Evolutionary conservation across 768 basidiomycete species (phyloP), one percentile per base, ranked within the genome.

Genomic region (Phlegmacium glaucopus): DNA sequence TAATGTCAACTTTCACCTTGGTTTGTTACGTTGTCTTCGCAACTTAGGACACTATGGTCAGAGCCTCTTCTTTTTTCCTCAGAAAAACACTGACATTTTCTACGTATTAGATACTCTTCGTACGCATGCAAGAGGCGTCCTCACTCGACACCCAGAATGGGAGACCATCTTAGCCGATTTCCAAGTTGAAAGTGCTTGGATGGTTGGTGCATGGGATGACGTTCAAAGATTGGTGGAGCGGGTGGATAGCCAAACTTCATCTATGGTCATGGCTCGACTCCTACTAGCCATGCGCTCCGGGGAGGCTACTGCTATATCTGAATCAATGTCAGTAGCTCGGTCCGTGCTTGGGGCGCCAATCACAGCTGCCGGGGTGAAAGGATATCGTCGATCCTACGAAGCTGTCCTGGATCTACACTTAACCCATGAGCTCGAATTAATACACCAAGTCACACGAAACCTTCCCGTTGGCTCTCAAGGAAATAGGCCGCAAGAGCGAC

Each of bases 21-120:
- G 96, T 11, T 76, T 99, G 9, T 66, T 97, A 52, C 81, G 91
- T 40, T 98, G 95, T 61, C 74, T 98, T 46, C 77, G 92, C 16
- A 96, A 97, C 61, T 75, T 99, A 9, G 96, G 96, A 8, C 96
- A 99, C 64, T 97, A 97, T 64, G 96, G 96, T 94, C 55, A 51
- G 85, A 68, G 22, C 42, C 15, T 17, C n/a, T 27, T 18, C 9
- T 34, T 45, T 17, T 48, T 18, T 10, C 26, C n/a, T 12, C 39
- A 49, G 35, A 16, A 28, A 43, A 38, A 41, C 17, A 26, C 36
- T 41, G 35, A 54, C 48, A 40, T 25, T n/a, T n/a, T n/a, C n/a
- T 42, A 12, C 48, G 30, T 28, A 29, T n/a, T 57, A 94, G 96
- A 99, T 57, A 95, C 95, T 0, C 67, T 98, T 49, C 80, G 92